Base-by-base conservation (phyloP, 2,329 filamentous ascomycete genomes). In the Colletotrichum gloeosporioides region DNA sequence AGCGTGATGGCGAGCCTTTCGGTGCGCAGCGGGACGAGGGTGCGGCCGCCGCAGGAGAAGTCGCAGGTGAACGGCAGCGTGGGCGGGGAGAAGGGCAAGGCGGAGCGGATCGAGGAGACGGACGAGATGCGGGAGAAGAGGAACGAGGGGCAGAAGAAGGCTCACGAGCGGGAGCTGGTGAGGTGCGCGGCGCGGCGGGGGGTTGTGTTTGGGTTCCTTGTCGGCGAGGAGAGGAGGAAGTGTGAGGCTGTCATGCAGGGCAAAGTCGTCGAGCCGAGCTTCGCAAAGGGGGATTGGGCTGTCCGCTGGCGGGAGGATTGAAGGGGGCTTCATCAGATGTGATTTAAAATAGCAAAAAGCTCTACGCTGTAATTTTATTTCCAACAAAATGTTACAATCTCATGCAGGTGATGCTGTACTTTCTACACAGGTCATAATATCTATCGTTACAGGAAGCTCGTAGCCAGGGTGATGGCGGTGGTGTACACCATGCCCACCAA, bases 401-500 rank as follows among this genome's bases (percentile, higher is more conserved):
- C 34, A 36, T 25, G 29, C 49, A 34, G 27, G 39, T 49, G 44
- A 53, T 53, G 44, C 44, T 53, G 44, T 53, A 53, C 44, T 53
- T 53, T 53, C 44, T 53, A 53, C 44, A 53, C 44, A 53, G 44
- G 44, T 53, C 44, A 53, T 53, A n/a, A 53, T 53, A 3, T 53
- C 44, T 53, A 53, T 29, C 18, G 16, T n/a, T 77, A 78, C 66
- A 84, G 71, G 57, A 88, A 88, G 77, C 86, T 87, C 70, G 83
- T 84, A 49, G 81, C 77, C 62, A 93, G 77, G 1, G 93, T 95
- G 63, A 95, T 89, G 16, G 85, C 82, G 0, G 93, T 95, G 0
- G 94, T 95, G 81, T 94, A 95, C 0, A 93, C 86, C 93, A 95
- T 95, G 15, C 92, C 93, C 10, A 92, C 85, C 15, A 90, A 69